These are phyloP conservation scores for Neckera pumila DNA, from an alignment of 225 moss, liverwort and hornwort species.

Conservation along the genomic window DNA sequence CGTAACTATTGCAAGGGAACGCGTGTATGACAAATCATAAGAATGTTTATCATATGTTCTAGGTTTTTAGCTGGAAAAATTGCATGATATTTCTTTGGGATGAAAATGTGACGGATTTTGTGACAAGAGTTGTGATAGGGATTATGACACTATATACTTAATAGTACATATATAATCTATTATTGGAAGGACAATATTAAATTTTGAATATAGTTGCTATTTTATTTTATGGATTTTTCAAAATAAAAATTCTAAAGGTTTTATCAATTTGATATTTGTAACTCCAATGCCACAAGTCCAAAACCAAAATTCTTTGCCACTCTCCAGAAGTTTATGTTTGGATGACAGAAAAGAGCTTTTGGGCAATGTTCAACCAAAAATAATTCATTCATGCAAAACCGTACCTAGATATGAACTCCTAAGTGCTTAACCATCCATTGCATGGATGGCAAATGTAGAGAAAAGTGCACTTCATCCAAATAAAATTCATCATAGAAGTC, in stretches of 20 bases:
- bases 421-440: too few species aligned
- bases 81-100: background rate
- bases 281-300: background rate
- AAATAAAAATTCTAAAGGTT: background rate
- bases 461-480: background rate
- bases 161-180: background rate
- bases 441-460: background rate
- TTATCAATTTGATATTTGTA: background rate
- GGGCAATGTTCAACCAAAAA: background rate
- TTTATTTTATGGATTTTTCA: background rate
- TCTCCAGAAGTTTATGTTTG: rapidly evolving
- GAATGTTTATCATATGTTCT: rapidly evolving
- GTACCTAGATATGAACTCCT: rapidly evolving
- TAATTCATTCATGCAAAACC: background rate
- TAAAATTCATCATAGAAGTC: background rate
- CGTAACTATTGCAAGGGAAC: rapidly evolving
- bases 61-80: background rate
- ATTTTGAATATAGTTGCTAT: background rate
- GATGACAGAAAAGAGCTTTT: background rate
- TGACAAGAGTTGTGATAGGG: rapidly evolving
- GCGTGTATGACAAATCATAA: rapidly evolving
- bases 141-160: rapidly evolving
- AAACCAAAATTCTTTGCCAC: background rate
- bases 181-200: background rate
- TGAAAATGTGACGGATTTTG: background rate